Evolutionary conservation across 2,329 filamentous ascomycete genomes (phyloP), one percentile per base, ranked within the genome.

Genomic region (Shiraia bambusicola): DNA sequence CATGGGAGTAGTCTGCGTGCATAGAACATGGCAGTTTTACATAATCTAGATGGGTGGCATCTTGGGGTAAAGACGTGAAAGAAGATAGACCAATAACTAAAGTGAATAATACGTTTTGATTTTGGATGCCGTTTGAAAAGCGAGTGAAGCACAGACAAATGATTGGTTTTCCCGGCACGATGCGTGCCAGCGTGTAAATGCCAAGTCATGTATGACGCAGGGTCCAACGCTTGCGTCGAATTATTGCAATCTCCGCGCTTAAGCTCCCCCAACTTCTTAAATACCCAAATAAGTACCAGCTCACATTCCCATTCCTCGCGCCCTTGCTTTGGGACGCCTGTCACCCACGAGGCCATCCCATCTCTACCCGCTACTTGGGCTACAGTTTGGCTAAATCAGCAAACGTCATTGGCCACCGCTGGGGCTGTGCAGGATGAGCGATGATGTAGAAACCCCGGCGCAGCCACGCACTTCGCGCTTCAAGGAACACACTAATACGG

Each of bases 401-500:
- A 11, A 17, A 17, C 29, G n/a, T 12, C 28, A 31, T 19, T 31
- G 12, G 12, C 33, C 25, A 17, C 28, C 35, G 17, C 32, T 32
- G 33, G 42, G 17, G 40, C 41, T 30, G 13, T 42, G 11, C 34
- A 42, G 41, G 22, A 54, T 54, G 52, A 44, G 43, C 28, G 48
- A 55, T 38, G 53, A 58, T 12, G 33, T 14, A 13, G 52, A 55
- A n/a, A 54, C 56, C 30, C 42, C 55, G n/a, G 42, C 37, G 13
- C 43, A 16, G 10, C 50, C 54, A 28, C 62, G 61, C 44, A 37
- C 54, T 11, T 59, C 54, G 35, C 49, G 54, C 24, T 65, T 65
- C 50, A 52, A 40, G 28, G 61, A 65, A 34, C 59, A 56, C 44
- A 63, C 61, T 3, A 65, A 65, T 48, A 61, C 58, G 4, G 57